Percentiles rank a stretch among this genome's conserved stretches.
These are phyloP conservation scores for Yamadazyma spencermartinsiae DNA, from an alignment of 1,139 yeast species.

Conservation along the genomic window DNA sequence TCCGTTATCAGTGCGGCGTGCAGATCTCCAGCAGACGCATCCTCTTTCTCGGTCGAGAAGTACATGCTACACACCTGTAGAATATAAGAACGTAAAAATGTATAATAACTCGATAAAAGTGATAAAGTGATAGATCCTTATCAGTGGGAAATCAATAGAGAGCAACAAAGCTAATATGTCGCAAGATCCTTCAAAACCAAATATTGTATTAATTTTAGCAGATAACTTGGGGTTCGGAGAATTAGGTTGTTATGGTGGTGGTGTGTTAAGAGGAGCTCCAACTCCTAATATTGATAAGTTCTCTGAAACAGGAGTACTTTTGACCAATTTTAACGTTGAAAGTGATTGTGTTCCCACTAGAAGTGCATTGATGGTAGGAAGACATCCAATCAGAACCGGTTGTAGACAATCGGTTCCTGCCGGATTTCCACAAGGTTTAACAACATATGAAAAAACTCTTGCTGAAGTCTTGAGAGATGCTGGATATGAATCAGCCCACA, in stretches of 20 bases:
- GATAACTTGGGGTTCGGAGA: constrained; percentile 4
- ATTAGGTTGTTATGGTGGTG: constrained; percentile 3
- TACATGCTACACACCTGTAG: not conserved
- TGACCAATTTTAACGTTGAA: constrained; percentile 3
- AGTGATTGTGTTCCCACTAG: constrained; percentile 5
- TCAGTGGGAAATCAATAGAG: too few species aligned
- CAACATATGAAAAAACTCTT: not conserved
- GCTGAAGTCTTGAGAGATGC: constrained; percentile 3
- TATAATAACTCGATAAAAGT: not conserved
- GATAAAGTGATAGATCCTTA: too few species aligned
- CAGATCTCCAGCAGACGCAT: not conserved
- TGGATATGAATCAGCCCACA: constrained; percentile 1
- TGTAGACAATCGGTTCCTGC: constrained; percentile 3
- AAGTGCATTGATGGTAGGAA: constrained; percentile 1
- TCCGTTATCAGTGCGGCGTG: not conserved
- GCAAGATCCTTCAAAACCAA: constrained; percentile 2
- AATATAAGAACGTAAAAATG: not conserved
- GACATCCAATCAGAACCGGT: constrained; percentile 3
- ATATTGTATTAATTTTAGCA: constrained; percentile 2
- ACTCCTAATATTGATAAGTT: constrained; percentile 3
- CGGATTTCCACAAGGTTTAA: constrained; percentile 3
- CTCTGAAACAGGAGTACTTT: not conserved
- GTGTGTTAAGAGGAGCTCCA: constrained; percentile 4
- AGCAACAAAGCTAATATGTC: not conserved
- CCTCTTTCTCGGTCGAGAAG: not conserved